These are phyloP conservation scores for Trichomonascaceae sp. DNA, from an alignment of 1,139 yeast species.

Conservation along the genomic window DNA sequence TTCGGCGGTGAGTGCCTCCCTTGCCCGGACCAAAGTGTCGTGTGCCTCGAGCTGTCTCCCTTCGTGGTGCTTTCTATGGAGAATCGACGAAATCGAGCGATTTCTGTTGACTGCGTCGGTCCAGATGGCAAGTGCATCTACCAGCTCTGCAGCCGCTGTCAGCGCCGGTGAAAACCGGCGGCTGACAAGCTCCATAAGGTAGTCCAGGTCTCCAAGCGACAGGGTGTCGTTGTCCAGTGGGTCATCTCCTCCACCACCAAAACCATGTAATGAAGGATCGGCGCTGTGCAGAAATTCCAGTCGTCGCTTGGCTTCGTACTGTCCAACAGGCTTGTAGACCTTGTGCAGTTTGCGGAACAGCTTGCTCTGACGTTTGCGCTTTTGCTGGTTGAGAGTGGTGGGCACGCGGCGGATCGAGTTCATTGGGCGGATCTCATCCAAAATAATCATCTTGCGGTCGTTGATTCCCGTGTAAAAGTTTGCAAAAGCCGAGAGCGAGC, in stretches of 20 bases:
- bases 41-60: slow-evolving; percentile 5
- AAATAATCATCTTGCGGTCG: slow-evolving; percentile 8
- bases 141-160: slow-evolving; percentile 7
- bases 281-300: slow-evolving; percentile 3
- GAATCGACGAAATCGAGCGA: slow-evolving; percentile 6
- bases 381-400: neutral
- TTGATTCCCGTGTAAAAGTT: slow-evolving; percentile 10
- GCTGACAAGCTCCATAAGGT: slow-evolving; percentile 8
- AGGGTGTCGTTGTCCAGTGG: slow-evolving; percentile 6
- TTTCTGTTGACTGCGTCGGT: slow-evolving; percentile 12
- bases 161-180: slow-evolving; percentile 8
- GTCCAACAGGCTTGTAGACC: slow-evolving; percentile 11
- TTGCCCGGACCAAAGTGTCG: slow-evolving; percentile 3
- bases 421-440: slow-evolving; percentile 5
- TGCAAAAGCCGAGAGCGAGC: slow-evolving; percentile 9
- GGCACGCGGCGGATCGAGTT: slow-evolving; percentile 2
- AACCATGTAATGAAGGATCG: neutral
- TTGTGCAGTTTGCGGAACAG: slow-evolving; percentile 5
- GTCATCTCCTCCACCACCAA: neutral
- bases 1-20: slow-evolving; percentile 4
- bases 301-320: slow-evolving; percentile 8
- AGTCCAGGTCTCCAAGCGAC: slow-evolving; percentile 12
- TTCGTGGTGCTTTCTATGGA: slow-evolving; percentile 6
- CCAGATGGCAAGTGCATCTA: slow-evolving; percentile 12
- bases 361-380: slow-evolving; percentile 1